Conservation (phyloP, 108 stramenopile species). For the Mediolabrus comicus region DNA sequence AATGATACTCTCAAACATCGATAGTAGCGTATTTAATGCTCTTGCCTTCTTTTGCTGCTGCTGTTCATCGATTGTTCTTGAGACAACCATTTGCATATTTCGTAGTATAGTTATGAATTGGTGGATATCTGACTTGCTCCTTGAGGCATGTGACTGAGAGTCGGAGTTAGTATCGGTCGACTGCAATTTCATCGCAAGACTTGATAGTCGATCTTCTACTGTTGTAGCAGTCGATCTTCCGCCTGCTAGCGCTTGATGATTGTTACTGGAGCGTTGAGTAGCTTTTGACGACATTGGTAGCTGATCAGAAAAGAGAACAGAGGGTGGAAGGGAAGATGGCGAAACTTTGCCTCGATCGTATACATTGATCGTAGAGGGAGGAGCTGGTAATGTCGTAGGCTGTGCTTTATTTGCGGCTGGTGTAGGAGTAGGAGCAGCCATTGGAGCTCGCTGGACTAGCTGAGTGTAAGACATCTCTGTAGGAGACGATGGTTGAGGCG, state of each 20-base stretch:
- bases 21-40: conserved; percentile 35
- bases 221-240: neutral
- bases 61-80: conserved; percentile 29
- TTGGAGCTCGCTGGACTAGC: neutral
- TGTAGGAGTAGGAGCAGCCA: neutral
- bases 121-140: conserved; percentile 10
- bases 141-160: neutral
- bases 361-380: neutral
- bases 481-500: neutral
- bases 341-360: neutral
- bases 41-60: conserved; percentile 37
- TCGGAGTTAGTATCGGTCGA: neutral
- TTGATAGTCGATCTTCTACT: conserved; percentile 19
- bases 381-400: neutral
- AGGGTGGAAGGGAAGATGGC: neutral
- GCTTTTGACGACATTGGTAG: neutral
- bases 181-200: conserved; percentile 10
- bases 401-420: neutral
- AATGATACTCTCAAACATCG: conserved; percentile 39
- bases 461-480: conserved; percentile 8
- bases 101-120: conserved; percentile 39
- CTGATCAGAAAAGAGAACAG: neutral
- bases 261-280: neutral
- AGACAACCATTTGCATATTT: conserved; percentile 36
- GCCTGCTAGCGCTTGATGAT: neutral